Percentiles rank a stretch among this genome's conserved stretches.
These are phyloP conservation scores for Termitomyces sp. DNA, from an alignment of 768 basidiomycete genomes.

Conservation along the genomic window DNA sequence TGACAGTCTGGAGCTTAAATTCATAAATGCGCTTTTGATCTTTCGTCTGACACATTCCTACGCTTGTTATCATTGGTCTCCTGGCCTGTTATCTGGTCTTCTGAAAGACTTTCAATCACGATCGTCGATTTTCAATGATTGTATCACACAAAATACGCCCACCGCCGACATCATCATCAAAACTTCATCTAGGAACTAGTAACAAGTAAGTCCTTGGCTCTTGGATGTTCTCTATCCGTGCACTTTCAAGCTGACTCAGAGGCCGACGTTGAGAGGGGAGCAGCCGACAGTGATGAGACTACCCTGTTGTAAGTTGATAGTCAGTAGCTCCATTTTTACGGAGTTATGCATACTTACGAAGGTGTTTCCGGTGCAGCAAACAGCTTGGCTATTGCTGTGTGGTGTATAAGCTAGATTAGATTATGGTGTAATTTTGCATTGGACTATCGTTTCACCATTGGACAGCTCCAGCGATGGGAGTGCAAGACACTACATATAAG, in stretches of 20 bases:
- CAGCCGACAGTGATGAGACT: constrained; percentile 14
- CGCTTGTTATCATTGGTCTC: too few relatives aligned
- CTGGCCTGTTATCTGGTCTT: too few relatives aligned
- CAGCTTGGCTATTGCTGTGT: constrained; percentile 9
- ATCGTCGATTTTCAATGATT: too few relatives aligned
- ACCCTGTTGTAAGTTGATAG: not conserved
- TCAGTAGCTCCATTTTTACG: not conserved
- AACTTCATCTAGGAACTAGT: not conserved
- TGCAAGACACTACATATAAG: constrained; percentile 10
- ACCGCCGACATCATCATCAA: not conserved
- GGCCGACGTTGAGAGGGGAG: not conserved
- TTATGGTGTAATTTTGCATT: not conserved
- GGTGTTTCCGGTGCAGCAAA: constrained; percentile 15
- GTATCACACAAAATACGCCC: too few relatives aligned
- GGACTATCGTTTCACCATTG: not conserved
- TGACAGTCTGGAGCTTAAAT: too few relatives aligned
- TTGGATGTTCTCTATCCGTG: not conserved
- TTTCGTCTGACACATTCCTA: too few relatives aligned
- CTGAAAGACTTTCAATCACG: too few relatives aligned
- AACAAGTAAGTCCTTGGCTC: not conserved
- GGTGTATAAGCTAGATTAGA: not conserved
- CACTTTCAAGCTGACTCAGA: not conserved
- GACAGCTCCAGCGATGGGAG: constrained; percentile 1
- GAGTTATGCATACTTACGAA: constrained; percentile 8
- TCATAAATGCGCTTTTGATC: too few relatives aligned